A percentile compares a stretch with the other conserved stretches of the same genome.
phyloP scores from a whole-genome alignment of 352 stramenopile species.

The Globisporangium nagaii region DNA sequence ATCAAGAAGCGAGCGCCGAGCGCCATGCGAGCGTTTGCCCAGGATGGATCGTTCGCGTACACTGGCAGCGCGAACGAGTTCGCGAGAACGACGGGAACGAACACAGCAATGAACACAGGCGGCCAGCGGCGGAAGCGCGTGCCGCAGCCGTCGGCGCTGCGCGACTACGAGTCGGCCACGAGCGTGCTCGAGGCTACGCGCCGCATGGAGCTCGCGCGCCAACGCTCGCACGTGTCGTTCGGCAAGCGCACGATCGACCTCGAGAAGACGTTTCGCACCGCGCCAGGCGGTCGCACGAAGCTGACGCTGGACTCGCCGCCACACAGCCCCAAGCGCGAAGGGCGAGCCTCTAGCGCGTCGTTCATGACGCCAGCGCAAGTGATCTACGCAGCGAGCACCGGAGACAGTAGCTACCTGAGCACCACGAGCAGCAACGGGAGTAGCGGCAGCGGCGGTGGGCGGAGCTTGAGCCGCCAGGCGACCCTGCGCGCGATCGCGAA shows the following conservation, averaged over 20 bases:
- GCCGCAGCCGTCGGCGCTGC: slow-evolving; percentile 11
- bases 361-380: slow-evolving; percentile 24
- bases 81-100: neutral
- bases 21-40: slow-evolving; percentile 7
- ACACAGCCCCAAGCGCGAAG: slow-evolving; percentile 4
- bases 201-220: slow-evolving; percentile 41
- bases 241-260: slow-evolving; percentile 41
- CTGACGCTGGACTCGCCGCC: slow-evolving; percentile 27
- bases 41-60: slow-evolving; percentile 13
- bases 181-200: slow-evolving; percentile 33
- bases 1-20: neutral
- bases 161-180: slow-evolving; percentile 39
- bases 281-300: slow-evolving; percentile 30
- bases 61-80: neutral
- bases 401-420: slow-evolving; percentile 12
- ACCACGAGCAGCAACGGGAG: slow-evolving; percentile 8
- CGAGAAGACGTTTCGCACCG: slow-evolving; percentile 51
- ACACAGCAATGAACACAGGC: neutral
- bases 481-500: slow-evolving; percentile 18
- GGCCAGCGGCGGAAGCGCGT: slow-evolving; percentile 5
- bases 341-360: slow-evolving; percentile 13
- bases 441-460: neutral
- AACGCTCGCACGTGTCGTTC: slow-evolving; percentile 44
- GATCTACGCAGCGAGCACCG: slow-evolving; percentile 13
- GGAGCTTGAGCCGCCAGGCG: slow-evolving; percentile 12